phyloP scores from a whole-genome alignment of 2,329 filamentous ascomycete species.

The Beauveria rudraprayagi region DNA sequence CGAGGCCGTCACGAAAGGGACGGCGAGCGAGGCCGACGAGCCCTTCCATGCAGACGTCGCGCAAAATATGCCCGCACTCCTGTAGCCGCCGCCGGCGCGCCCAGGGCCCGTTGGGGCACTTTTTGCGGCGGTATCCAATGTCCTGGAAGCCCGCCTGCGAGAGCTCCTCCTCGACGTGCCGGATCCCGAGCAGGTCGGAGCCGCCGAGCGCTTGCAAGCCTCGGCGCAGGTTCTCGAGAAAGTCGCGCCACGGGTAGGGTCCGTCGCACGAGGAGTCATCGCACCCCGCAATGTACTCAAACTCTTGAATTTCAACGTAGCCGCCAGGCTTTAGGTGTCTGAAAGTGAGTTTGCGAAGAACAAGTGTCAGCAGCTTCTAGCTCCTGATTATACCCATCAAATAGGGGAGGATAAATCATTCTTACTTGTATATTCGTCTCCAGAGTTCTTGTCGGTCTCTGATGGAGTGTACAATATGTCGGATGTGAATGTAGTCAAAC shows the following conservation, averaged over 20 bases:
- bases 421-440: constrained; percentile 35
- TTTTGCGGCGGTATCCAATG: constrained; percentile 33
- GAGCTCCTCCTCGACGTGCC: constrained; percentile 27
- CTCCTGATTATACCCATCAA: neutral
- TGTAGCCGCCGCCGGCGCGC: constrained; percentile 33
- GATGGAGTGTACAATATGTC: constrained; percentile 38
- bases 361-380: constrained; percentile 4
- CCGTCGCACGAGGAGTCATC: constrained; percentile 37
- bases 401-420: no score
- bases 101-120: constrained; percentile 43
- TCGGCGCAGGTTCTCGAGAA: constrained; percentile 30
- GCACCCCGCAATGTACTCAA: constrained; percentile 32
- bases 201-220: constrained; percentile 36
- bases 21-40: constrained; percentile 30
- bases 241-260: constrained; percentile 40
- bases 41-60: constrained; percentile 34
- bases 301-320: constrained; percentile 42
- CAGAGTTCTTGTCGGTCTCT: constrained; percentile 33
- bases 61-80: constrained; percentile 37
- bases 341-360: neutral
- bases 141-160: constrained; percentile 33
- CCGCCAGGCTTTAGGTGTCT: constrained; percentile 45
- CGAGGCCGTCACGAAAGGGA: constrained; percentile 31
- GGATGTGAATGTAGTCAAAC: constrained; percentile 43
- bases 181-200: constrained; percentile 34